Evolutionary conservation across 148 eudicot genomes (phyloP).

Genomic region (Chenopodium quinoa): DNA sequence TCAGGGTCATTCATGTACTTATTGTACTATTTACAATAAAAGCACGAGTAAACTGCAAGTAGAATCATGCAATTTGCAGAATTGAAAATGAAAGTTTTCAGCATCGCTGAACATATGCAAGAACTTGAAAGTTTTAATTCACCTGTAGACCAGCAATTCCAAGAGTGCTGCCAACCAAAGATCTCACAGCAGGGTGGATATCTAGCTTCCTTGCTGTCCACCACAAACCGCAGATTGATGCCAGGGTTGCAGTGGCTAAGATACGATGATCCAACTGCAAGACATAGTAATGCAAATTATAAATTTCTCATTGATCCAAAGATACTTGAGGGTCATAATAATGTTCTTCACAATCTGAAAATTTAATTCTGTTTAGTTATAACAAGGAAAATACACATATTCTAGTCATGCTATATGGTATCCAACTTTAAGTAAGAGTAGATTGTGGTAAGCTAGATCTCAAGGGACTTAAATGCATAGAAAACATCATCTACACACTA

Average conservation of each 20-base stretch:
- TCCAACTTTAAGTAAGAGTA: not conserved
- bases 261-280: constrained; percentile 93
- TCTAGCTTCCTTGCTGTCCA: constrained; percentile 75
- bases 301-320: not conserved
- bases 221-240: constrained; percentile 73
- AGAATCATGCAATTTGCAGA: not conserved
- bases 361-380: not conserved
- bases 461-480: not conserved
- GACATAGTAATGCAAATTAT: not conserved
- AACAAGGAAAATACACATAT: not conserved
- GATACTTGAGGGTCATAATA: not conserved
- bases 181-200: constrained; percentile 82
- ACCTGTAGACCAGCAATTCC: constrained; percentile 99
- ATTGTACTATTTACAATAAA: too few relatives aligned
- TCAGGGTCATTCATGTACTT: not conserved
- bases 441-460: not conserved
- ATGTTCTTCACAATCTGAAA: not conserved
- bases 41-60: too few relatives aligned
- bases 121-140: not conserved
- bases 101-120: not conserved
- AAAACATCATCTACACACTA: not conserved
- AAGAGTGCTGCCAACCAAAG: constrained; percentile 66
- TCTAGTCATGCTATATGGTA: too few relatives aligned
- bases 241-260: constrained; percentile 77
- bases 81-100: not conserved